Base-by-base conservation (phyloP, 225 moss, liverwort and hornwort species). In the Neckera pumila region DNA sequence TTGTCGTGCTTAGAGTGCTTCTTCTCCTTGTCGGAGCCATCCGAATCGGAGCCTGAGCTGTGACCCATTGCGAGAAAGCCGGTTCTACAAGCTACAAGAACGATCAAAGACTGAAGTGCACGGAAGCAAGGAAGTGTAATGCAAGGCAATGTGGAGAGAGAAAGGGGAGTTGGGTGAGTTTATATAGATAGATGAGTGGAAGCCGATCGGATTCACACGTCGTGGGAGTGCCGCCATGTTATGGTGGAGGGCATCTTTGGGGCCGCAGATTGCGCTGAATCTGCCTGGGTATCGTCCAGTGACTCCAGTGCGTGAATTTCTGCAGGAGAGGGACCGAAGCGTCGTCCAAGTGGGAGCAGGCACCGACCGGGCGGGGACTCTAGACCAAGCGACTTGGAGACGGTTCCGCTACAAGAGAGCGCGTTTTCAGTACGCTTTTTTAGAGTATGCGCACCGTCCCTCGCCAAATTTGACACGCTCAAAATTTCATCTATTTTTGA, bases 1-100 rank as follows among this genome's bases (percentile, higher is more conserved):
- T 88, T 88, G 53, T 65, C 65, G 19, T 88, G 54, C 87, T 87
- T 88, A 83, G 17, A 18, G 83, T 83, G 88, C 67, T 88, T 88
- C 88, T 42, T 84, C 58, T 84, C 88, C 6, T 77, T n/a, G 54
- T 83, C 88, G 28, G 88, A 88, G 28, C 27, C 79, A 9, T 67
- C 88, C 43, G 88, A 87, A 25, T 87, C 86, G n/a, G 87, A 88
- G 5, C 63, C 74, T 8, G 87, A 87, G 30, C 76, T 2, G 47
- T 88, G 88, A 77, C 88, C 88, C 88, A 87, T 87, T 21, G 47
- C 80, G 27, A 79, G 67, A 54, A 74, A 58, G 8, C 14, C 33
- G 72, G 22, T 72, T 59, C 72, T 7, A 20, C 28, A n/a, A n/a
- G n/a, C n/a, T 28, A 27, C 65, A 4, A 38, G 21, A 54, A 64